Conservation (phyloP, 495 filamentous ascomycete genomes). For the Durotheca rogersii region DNA sequence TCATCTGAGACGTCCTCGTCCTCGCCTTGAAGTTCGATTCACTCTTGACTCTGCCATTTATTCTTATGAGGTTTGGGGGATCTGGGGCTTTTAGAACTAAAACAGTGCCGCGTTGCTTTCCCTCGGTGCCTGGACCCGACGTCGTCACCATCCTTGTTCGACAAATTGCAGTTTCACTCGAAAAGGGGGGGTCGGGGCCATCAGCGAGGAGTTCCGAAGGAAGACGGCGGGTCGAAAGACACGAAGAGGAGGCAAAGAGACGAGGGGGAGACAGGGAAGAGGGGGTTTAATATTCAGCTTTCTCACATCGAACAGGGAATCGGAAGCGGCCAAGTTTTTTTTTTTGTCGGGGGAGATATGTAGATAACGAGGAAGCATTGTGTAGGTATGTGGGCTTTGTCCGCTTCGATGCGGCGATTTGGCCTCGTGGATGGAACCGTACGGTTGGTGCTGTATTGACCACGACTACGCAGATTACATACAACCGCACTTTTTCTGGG, state of each 20-base stretch:
- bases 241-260: slow-evolving; percentile 13
- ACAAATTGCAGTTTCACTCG: background rate
- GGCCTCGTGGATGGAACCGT: background rate
- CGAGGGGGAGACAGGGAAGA: slow-evolving; percentile 14
- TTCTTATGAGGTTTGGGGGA: no score
- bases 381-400: slow-evolving; percentile 12
- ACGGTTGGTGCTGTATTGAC: slow-evolving; percentile 12
- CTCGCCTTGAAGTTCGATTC: no score
- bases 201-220: background rate
- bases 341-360: no score
- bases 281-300: slow-evolving; percentile 26
- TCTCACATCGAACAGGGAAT: slow-evolving; percentile 17
- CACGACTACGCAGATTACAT: background rate
- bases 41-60: background rate
- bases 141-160: background rate
- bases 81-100: no score
- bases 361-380: slow-evolving; percentile 9
- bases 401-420: slow-evolving; percentile 13
- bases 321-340: slow-evolving; percentile 22
- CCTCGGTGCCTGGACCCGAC: background rate
- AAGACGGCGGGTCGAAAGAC: slow-evolving; percentile 3
- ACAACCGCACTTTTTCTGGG: background rate
- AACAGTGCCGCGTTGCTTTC: no score
- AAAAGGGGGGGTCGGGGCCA: no score
- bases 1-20: background rate